Conservation (phyloP, 2,329 filamentous ascomycete genomes). For the Ophiostoma populinum region DNA sequence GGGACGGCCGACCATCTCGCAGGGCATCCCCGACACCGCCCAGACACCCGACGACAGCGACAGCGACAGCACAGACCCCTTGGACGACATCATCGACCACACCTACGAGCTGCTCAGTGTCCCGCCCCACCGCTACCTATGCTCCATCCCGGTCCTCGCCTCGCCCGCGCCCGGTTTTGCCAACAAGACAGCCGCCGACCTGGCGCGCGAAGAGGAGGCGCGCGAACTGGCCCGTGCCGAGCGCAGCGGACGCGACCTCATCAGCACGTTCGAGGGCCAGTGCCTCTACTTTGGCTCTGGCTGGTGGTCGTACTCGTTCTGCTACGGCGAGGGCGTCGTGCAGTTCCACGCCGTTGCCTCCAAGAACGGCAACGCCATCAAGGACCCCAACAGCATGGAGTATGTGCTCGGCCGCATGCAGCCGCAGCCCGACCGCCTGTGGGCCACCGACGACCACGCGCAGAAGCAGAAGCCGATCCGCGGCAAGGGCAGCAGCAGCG, state of each 20-base stretch:
- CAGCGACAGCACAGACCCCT: conserved; percentile 18
- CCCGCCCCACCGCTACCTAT: conserved; percentile 58
- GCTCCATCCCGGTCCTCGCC: conserved; percentile 58
- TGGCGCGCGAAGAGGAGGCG: conserved; percentile 57
- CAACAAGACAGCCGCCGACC: conserved; percentile 48
- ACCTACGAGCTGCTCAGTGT: conserved; percentile 69
- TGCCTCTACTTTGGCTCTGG: conserved; percentile 72
- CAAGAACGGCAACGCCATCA: conserved; percentile 55
- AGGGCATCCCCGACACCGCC: background rate
- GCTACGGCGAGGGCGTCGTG: conserved; percentile 71
- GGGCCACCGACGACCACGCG: conserved; percentile 4
- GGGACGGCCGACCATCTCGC: background rate
- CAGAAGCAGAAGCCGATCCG: conserved; percentile 11
- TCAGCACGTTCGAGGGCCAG: conserved; percentile 57
- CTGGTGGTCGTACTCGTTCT: conserved; percentile 96
- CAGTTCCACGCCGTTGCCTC: conserved; percentile 77
- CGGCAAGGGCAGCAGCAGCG: background rate
- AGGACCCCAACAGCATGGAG: conserved; percentile 58
- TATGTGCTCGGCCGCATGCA: conserved; percentile 56
- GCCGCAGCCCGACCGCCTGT: background rate
- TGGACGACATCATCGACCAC: too few species aligned
- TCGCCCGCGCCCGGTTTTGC: conserved; percentile 30
- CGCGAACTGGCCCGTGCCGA: conserved; percentile 65
- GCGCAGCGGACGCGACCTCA: conserved; percentile 60
- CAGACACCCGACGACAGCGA: conserved; percentile 17